These are phyloP conservation scores for Leccinellum albellum DNA, from an alignment of 768 basidiomycete genomes.

Conservation along the genomic window DNA sequence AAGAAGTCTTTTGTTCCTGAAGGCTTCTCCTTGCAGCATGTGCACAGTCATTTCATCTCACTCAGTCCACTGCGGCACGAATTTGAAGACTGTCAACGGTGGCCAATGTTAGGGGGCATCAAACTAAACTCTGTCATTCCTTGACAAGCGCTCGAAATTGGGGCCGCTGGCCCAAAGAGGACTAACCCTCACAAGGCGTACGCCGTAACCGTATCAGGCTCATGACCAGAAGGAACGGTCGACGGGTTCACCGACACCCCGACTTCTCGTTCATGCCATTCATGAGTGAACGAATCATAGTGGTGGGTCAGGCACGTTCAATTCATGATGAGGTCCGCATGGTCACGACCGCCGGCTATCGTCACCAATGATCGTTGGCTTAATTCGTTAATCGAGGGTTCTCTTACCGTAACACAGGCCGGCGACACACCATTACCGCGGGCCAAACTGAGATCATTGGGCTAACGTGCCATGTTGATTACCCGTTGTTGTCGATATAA, in stretches of 20 bases:
- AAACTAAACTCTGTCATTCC: conserved; percentile 3
- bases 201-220: background rate
- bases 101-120: background rate
- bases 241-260: background rate
- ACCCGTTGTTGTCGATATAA: background rate
- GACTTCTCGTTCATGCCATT: background rate
- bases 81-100: background rate
- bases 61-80: background rate
- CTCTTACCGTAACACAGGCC: background rate
- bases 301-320: background rate
- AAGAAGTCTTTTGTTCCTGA: conserved; percentile 1
- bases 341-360: background rate
- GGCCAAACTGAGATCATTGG: background rate
- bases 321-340: background rate
- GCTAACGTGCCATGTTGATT: background rate
- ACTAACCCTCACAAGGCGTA: background rate
- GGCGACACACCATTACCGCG: background rate
- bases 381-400: background rate
- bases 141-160: background rate
- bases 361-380: background rate
- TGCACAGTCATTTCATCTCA: background rate
- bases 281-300: background rate
- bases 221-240: background rate
- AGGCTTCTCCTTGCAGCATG: background rate
- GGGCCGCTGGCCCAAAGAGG: background rate